Conservation (phyloP, 176 grass and related monocot species). For the Lolium perenne region DNA sequence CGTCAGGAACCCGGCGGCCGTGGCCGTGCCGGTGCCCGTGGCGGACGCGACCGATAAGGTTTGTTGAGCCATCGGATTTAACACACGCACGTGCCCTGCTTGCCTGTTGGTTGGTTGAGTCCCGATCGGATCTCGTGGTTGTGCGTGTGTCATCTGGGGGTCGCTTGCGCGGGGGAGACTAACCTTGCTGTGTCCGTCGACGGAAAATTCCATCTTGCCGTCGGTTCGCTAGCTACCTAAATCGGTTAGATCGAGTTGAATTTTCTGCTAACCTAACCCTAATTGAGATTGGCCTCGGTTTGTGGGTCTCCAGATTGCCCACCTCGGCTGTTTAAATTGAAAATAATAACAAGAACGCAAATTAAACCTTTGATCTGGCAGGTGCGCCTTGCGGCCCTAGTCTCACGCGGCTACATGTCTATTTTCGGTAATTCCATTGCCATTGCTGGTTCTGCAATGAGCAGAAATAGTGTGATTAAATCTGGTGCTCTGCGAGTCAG, state of each 20-base stretch:
- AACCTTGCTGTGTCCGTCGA: not conserved
- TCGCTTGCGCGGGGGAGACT: constrained; percentile 17
- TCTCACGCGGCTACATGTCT: not conserved
- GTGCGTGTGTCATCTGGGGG: constrained; percentile 54
- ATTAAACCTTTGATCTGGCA: not conserved
- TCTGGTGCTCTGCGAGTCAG: too few relatives aligned
- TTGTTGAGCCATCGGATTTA: constrained; percentile 71
- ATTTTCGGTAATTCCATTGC: not conserved
- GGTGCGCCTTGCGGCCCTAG: too few relatives aligned
- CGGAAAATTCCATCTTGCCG: not conserved
- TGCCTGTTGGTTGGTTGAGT: constrained; percentile 41
- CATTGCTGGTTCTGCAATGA: not conserved
- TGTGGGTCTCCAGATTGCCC: not conserved
- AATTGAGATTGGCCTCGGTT: not conserved
- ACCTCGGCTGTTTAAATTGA: not conserved
- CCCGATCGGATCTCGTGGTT: constrained; percentile 49
- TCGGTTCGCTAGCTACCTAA: not conserved
- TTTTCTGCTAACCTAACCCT: not conserved
- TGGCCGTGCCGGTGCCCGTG: constrained; percentile 36
- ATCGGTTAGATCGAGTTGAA: not conserved
- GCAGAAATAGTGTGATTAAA: not conserved
- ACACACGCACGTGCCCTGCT: constrained; percentile 57
- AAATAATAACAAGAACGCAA: not conserved
- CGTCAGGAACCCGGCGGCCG: constrained; percentile 59
- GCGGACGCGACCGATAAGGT: constrained; percentile 61